Conservation (phyloP, 306 rosid species). For the Quercus cerris region DNA sequence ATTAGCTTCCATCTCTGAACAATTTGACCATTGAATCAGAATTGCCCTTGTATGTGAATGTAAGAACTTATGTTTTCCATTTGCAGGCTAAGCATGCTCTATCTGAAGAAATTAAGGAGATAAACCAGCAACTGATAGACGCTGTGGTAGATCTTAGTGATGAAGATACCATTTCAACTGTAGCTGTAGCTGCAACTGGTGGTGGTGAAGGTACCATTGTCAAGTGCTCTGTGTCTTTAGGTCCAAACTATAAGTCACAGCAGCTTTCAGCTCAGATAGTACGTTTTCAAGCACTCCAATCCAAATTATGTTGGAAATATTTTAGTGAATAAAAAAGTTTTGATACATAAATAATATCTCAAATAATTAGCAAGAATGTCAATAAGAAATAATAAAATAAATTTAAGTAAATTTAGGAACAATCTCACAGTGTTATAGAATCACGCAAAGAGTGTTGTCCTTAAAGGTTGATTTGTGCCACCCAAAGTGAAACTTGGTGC, state of each 20-base stretch:
- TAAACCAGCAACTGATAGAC: conserved; percentile 30
- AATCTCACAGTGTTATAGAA: too few species aligned
- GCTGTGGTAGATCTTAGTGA: conserved; percentile 25
- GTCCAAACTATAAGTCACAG: background rate
- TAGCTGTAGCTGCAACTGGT: background rate
- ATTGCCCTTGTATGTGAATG: background rate
- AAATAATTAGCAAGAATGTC: too few species aligned
- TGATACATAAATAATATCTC: too few species aligned
- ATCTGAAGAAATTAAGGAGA: conserved; percentile 33
- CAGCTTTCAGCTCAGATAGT: conserved; percentile 23
- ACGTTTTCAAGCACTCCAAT: conserved; percentile 1
- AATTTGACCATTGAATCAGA: background rate
- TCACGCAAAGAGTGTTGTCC: too few species aligned
- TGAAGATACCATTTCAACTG: conserved; percentile 13
- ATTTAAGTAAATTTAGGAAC: too few species aligned
- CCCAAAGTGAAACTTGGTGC: too few species aligned
- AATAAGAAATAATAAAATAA: too few species aligned
- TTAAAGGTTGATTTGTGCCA: too few species aligned
- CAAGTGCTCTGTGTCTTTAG: conserved; percentile 9
- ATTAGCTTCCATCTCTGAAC: background rate
- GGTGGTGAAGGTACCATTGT: conserved; percentile 25
- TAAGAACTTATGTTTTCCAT: background rate
- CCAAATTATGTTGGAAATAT: background rate
- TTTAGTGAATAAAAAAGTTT: too few species aligned
- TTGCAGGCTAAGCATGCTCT: conserved; percentile 29